These are phyloP conservation scores for Microdochium trichocladiopsis DNA, from an alignment of 2,329 filamentous ascomycete species.

Conservation along the genomic window DNA sequence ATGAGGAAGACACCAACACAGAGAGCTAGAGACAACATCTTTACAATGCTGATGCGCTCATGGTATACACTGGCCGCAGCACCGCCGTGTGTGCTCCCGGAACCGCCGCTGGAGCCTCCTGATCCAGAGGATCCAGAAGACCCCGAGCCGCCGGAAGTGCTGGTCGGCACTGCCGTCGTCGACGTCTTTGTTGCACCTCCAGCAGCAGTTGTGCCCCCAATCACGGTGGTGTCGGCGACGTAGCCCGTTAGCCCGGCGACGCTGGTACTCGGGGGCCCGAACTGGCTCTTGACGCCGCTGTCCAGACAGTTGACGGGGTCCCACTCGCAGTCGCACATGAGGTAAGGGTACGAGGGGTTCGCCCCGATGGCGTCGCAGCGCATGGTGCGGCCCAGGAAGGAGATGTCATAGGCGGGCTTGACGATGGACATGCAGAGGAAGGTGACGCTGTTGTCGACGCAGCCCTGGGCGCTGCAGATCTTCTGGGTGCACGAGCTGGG, in stretches of 20 bases:
- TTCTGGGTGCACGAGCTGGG: not conserved
- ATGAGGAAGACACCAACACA: not conserved
- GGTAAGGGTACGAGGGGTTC: too few species aligned
- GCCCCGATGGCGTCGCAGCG: too few species aligned
- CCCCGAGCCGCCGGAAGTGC: too few species aligned
- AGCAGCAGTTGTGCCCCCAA: too few species aligned
- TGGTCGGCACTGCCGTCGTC: too few species aligned
- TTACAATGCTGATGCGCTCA: not conserved
- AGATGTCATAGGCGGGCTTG: not conserved
- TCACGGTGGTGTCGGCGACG: too few species aligned
- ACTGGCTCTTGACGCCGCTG: too few species aligned
- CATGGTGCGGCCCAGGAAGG: not conserved
- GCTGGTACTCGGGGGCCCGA: too few species aligned
- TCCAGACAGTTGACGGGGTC: not conserved
- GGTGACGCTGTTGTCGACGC: not conserved
- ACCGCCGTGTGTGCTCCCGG: not conserved
- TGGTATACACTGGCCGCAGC: not conserved
- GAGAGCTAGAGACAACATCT: not conserved
- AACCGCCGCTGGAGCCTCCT: not conserved
- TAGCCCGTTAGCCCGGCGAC: too few species aligned
- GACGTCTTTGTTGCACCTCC: too few species aligned
- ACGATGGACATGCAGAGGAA: not conserved
- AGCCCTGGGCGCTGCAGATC: not conserved
- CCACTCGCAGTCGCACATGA: not conserved
- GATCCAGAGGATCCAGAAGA: not conserved